Evolutionary conservation across 2,329 filamentous ascomycete genomes (phyloP).

Genomic region (Cytospora mali): DNA sequence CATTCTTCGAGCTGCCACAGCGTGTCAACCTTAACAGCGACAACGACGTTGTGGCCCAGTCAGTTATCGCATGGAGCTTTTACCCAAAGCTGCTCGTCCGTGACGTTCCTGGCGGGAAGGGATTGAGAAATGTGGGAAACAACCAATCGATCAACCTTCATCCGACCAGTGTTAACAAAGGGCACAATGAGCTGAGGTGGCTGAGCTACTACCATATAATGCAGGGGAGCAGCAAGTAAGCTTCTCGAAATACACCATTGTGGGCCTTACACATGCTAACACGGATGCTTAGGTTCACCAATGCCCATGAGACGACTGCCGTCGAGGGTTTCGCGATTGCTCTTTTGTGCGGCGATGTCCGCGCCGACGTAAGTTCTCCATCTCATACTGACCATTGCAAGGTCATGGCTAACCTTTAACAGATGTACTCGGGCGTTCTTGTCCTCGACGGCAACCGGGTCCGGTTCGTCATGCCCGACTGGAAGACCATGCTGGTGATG

Average conservation of each 20-base stretch:
- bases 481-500: slow-evolving; percentile 88
- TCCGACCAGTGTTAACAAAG: slow-evolving; percentile 86
- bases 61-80: slow-evolving; percentile 90
- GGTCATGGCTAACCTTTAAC: not conserved
- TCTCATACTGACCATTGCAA: not conserved
- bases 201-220: slow-evolving; percentile 97
- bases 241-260: slow-evolving; percentile 12
- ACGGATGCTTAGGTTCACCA: slow-evolving; percentile 63
- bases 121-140: slow-evolving; percentile 88
- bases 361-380: slow-evolving; percentile 68
- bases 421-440: slow-evolving; percentile 86
- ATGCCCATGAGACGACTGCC: slow-evolving; percentile 85
- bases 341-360: slow-evolving; percentile 84
- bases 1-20: slow-evolving; percentile 80
- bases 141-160: slow-evolving; percentile 89
- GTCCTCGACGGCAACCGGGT: slow-evolving; percentile 85
- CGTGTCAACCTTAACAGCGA: slow-evolving; percentile 75
- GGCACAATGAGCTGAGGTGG: slow-evolving; percentile 69
- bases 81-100: slow-evolving; percentile 89
- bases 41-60: slow-evolving; percentile 77
- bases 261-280: slow-evolving; percentile 31
- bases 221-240: slow-evolving; percentile 52
- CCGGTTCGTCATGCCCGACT: slow-evolving; percentile 80
- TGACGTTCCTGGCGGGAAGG: slow-evolving; percentile 70
- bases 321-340: slow-evolving; percentile 82